phyloP scores from a whole-genome alignment of 352 stramenopile genomes.

The Elongisporangium undulatum region DNA sequence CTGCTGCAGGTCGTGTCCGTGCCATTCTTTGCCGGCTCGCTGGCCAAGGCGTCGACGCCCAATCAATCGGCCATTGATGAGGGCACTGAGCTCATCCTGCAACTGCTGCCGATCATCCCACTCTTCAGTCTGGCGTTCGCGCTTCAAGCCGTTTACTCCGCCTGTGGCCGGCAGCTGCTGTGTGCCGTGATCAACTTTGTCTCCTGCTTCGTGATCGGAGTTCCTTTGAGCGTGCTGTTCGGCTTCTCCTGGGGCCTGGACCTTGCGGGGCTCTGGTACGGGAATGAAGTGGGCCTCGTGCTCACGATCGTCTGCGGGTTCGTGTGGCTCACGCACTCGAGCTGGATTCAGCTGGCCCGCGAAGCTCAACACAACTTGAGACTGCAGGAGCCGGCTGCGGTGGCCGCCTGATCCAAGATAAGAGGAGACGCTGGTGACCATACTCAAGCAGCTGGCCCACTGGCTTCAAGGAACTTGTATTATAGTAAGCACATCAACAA shows the following conservation, averaged over 20 bases:
- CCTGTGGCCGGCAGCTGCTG: constrained; percentile 9
- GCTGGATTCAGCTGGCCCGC: constrained; percentile 7
- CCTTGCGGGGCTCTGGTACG: constrained; percentile 20
- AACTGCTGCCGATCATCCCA: constrained; percentile 4
- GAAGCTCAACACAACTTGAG: constrained; percentile 1
- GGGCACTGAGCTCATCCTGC: constrained; percentile 1
- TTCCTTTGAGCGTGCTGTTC: constrained; percentile 12
- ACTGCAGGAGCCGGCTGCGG: no score
- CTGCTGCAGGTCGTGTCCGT: not conserved
- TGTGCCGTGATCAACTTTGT: constrained; percentile 3
- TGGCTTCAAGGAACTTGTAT: no score
- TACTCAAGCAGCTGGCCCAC: no score
- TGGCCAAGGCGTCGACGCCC: constrained; percentile 9
- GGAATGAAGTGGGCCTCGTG: constrained; percentile 12
- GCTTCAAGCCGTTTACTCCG: constrained; percentile 3
- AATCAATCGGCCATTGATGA: not conserved
- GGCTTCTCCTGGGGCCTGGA: constrained; percentile 8
- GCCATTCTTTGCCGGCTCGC: constrained; percentile 5
- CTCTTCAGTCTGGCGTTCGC: not conserved
- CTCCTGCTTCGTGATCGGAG: constrained; percentile 6
- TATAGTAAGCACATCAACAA: no score
- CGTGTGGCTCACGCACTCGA: constrained; percentile 10
- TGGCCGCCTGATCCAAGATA: no score
- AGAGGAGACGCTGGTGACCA: no score
- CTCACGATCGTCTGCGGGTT: constrained; percentile 8